Evolutionary conservation across 2,329 filamentous ascomycete species (phyloP).

Genomic region (Pseudogymnoascus sp.): DNA sequence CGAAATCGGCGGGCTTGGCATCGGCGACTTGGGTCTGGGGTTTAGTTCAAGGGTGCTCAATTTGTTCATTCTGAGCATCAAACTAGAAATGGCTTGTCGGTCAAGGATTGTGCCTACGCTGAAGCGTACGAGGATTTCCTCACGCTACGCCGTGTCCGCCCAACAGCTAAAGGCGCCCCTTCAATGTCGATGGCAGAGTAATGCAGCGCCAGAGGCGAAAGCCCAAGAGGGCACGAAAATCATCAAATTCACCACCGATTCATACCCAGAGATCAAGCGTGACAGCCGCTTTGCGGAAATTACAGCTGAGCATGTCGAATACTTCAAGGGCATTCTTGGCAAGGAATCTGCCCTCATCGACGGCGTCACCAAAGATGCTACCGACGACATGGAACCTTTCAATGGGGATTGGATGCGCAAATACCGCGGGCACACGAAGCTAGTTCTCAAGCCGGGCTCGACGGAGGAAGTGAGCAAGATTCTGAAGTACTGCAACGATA

Average conservation of each 20-base stretch:
- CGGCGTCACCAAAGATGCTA: conserved; percentile 65
- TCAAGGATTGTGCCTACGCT: conserved; percentile 8
- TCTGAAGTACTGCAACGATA: conserved; percentile 89
- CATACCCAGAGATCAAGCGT: conserved; percentile 75
- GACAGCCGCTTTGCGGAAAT: conserved; percentile 68
- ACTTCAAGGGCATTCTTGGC: conserved; percentile 76
- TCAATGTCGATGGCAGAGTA: conserved; percentile 12
- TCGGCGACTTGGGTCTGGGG: neutral
- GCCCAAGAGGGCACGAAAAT: conserved; percentile 31
- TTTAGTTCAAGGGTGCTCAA: neutral
- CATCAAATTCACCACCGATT: conserved; percentile 75
- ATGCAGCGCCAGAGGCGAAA: conserved; percentile 23
- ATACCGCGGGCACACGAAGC: conserved; percentile 80
- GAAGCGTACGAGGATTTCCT: neutral
- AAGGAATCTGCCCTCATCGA: conserved; percentile 75
- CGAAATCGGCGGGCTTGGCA: conserved; percentile 5
- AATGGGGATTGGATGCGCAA: conserved; percentile 99
- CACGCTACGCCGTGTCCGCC: neutral
- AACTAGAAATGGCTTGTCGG: conserved; percentile 9
- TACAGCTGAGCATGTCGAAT: conserved; percentile 69
- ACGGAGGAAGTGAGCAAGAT: conserved; percentile 87
- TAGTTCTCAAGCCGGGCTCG: conserved; percentile 78
- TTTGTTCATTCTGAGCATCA: neutral
- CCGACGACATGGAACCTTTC: conserved; percentile 80
- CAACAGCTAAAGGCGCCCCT: conserved; percentile 17